phyloP scores from a whole-genome alignment of 1,139 yeast genomes.

The Candida frijolesensis region DNA sequence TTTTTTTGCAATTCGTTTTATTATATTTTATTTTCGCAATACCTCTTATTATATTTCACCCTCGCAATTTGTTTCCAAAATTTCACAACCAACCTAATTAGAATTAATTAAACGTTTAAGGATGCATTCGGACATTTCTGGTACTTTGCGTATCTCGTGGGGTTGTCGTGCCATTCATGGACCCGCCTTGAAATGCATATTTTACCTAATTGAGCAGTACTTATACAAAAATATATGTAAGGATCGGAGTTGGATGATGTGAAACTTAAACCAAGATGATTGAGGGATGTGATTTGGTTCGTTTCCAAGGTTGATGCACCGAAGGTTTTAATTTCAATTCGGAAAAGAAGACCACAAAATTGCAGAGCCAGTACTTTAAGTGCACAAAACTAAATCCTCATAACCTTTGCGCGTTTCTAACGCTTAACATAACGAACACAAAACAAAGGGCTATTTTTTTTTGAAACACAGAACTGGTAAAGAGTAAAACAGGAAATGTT shows the following conservation, averaged over 20 bases:
- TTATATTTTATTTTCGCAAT: no score
- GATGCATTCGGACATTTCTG: no score
- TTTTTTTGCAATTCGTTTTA: no score
- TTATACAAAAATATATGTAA: background rate
- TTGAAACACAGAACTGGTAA: background rate
- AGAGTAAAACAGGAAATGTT: constrained; percentile 3
- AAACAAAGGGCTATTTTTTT: background rate
- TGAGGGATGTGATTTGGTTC: background rate
- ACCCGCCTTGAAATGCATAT: background rate
- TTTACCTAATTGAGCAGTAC: background rate
- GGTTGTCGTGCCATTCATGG: background rate
- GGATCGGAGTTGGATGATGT: constrained; percentile 6
- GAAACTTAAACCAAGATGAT: constrained; percentile 1
- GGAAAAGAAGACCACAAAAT: background rate
- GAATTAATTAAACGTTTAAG: background rate
- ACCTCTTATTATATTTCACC: background rate
- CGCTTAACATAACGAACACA: constrained; percentile 2
- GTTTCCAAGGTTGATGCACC: constrained; percentile 1
- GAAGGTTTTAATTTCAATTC: background rate
- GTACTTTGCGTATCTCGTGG: background rate
- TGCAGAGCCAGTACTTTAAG: background rate
- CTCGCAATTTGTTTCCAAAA: background rate
- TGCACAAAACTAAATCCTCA: background rate
- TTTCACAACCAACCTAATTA: background rate
- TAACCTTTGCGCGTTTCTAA: constrained; percentile 1